Evolutionary conservation across 2,329 filamentous ascomycete species (phyloP).

Genomic region (Hypoxylon sp.): DNA sequence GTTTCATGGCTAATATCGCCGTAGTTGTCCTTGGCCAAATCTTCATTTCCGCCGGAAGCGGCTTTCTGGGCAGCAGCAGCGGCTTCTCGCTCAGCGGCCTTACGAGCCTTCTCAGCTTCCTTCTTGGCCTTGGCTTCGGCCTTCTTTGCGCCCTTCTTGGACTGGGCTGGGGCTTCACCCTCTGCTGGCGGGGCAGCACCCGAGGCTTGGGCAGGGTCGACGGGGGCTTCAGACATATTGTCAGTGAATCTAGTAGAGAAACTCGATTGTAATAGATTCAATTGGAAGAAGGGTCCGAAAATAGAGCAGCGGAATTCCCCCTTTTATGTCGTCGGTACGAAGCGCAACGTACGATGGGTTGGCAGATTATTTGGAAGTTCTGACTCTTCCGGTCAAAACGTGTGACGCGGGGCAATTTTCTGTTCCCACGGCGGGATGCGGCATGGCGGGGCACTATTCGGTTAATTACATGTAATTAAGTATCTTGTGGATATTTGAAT

Average conservation of each 20-base stretch:
- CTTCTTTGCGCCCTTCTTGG: conserved; percentile 89
- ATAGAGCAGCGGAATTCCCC: not conserved
- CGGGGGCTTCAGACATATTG: conserved; percentile 56
- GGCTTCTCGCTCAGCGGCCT: conserved; percentile 81
- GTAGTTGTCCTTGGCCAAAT: conserved; percentile 83
- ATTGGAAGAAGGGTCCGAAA: conserved; percentile 16
- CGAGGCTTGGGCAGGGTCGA: conserved; percentile 48
- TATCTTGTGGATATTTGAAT: conserved; percentile 32
- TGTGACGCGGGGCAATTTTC: conserved; percentile 50
- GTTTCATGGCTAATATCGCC: conserved; percentile 76
- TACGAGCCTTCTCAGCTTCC: conserved; percentile 82
- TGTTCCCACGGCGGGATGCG: conserved; percentile 32
- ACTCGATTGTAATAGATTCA: not conserved
- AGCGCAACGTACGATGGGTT: conserved; percentile 29
- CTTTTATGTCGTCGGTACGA: conserved; percentile 23
- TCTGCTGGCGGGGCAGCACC: conserved; percentile 48
- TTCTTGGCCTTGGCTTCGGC: conserved; percentile 88
- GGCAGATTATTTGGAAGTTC: conserved; percentile 19
- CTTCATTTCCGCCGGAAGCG: conserved; percentile 73
- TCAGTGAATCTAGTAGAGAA: conserved; percentile 3
- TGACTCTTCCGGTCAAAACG: conserved; percentile 46
- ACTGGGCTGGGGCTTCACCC: conserved; percentile 56
- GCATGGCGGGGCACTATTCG: conserved; percentile 33
- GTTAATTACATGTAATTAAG: conserved; percentile 30
- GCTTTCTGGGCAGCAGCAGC: conserved; percentile 77